Evolutionary conservation across 306 rosid species (phyloP).

Genomic region (Crotalaria pallida): DNA sequence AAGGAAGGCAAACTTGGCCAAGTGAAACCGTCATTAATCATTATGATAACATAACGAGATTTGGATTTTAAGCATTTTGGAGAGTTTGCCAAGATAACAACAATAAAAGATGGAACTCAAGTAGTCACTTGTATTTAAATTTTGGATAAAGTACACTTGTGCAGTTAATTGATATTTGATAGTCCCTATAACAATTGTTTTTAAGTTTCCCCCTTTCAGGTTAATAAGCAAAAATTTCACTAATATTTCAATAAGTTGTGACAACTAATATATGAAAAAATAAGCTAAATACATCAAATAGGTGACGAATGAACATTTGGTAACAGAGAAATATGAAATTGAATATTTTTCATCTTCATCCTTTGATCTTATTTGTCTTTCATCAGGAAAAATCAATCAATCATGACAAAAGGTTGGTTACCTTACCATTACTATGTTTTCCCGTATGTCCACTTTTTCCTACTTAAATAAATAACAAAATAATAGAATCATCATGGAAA

Average conservation of each 20-base stretch:
- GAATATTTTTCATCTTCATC: not conserved
- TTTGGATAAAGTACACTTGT: not conserved
- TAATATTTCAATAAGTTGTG: not conserved
- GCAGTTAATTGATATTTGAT: slow-evolving; percentile 4
- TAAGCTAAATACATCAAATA: not conserved
- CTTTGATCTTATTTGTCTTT: not conserved
- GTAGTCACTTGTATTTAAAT: slow-evolving; percentile 8
- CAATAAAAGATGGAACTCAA: slow-evolving; percentile 15
- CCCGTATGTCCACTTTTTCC: not conserved
- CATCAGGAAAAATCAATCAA: not conserved
- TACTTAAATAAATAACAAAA: not conserved
- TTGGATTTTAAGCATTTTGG: slow-evolving; percentile 11
- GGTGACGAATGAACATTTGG: not conserved
- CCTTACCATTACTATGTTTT: not conserved
- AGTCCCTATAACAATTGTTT: not conserved
- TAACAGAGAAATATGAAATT: not conserved
- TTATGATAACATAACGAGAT: not conserved
- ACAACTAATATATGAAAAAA: not conserved
- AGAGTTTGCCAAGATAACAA: slow-evolving; percentile 7
- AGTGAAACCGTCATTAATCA: slow-evolving; percentile 12
- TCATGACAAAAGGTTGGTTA: not conserved
- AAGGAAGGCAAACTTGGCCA: slow-evolving; percentile 18
- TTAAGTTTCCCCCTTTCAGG: not conserved
- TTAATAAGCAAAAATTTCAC: not conserved
- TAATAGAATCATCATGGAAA: not conserved